These are phyloP conservation scores for Hymenoscyphus salicellus DNA, from an alignment of 2,329 filamentous ascomycete genomes.

Conservation along the genomic window DNA sequence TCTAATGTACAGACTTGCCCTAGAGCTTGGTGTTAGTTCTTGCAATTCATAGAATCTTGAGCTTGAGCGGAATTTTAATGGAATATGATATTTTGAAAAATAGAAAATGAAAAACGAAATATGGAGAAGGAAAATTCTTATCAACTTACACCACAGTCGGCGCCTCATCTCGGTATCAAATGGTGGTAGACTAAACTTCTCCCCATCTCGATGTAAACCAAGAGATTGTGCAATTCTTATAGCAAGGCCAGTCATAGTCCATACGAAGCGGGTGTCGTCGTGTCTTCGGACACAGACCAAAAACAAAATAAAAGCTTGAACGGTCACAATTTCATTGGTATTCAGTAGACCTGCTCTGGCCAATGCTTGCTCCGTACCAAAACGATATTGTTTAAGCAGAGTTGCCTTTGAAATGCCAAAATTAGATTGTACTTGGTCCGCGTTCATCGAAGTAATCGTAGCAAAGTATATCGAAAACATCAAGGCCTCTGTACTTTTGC, in stretches of 20 bases:
- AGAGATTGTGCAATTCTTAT: conserved; percentile 59
- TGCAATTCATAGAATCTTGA: background rate
- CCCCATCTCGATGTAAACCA: conserved; percentile 58
- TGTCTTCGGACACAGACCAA: conserved; percentile 51
- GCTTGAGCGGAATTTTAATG: no score
- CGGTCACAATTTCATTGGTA: conserved; percentile 51
- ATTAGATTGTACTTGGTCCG: conserved; percentile 34
- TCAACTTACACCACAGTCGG: conserved; percentile 49
- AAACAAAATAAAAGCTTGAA: conserved; percentile 56
- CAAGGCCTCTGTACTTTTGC: conserved; percentile 42
- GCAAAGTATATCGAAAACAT: conserved; percentile 58
- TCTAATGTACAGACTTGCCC: conserved; percentile 59
- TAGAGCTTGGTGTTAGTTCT: background rate
- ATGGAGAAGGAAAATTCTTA: background rate
- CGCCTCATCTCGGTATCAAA: conserved; percentile 61
- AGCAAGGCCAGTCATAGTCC: conserved; percentile 57
- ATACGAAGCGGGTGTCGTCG: conserved; percentile 44
- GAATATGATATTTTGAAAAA: no score
- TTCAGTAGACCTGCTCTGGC: conserved; percentile 54
- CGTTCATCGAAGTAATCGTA: conserved; percentile 44
- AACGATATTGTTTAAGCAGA: conserved; percentile 49
- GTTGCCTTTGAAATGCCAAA: conserved; percentile 44
- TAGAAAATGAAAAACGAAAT: background rate
- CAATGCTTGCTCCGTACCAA: conserved; percentile 53
- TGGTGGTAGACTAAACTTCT: conserved; percentile 51